Evolutionary conservation across 2,329 filamentous ascomycete genomes (phyloP), one percentile per base, ranked within the genome.

Genomic region (Neophaeococcomyces aloes): DNA sequence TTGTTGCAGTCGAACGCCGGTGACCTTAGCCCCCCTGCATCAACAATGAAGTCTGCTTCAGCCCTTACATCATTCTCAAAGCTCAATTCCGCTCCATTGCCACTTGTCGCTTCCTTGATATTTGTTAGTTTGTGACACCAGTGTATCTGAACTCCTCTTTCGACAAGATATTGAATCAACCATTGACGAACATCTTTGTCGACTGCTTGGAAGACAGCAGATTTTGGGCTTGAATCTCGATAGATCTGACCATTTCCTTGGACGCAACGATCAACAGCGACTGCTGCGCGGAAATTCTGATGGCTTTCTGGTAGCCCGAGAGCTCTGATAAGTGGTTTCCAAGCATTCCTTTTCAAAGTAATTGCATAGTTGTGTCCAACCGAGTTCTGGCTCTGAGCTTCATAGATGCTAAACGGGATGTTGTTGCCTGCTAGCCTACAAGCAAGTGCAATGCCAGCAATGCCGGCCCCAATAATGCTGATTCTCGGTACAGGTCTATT

Each of bases 61-160:
- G 13, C 25, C 11, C n/a, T 11, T 17, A 18, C 14, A 14, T 30
- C n/a, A 19, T 43, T 21, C 15, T 34, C 32, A 19, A 43, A 43
- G 8, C 8, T 31, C 11, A 43, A 7, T 13, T 27, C 21, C 14
- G 33, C 31, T 15, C 29, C 30, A 2, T 15, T 6, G 3, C 15
- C n/a, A 29, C 3, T 29, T 10, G 11, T 3, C 18, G 38, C 17
- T 18, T 19, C n/a, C 6, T 30, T 18, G n/a, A 37, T 36, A 13
- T 4, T 14, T 11, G 40, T 36, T 8, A 43, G 7, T 34, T 43
- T 43, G 32, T 43, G 40, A 29, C 34, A 17, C 40, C 40, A 43
- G 2, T 35, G 19, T 11, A 43, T 23, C 7, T 27, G 3, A 15
- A 21, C 19, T 14, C 32, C 31, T 19, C 21, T 18, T 14, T 23